Conservation (phyloP, 129 eudicot genomes). For the Tagetes patula region DNA sequence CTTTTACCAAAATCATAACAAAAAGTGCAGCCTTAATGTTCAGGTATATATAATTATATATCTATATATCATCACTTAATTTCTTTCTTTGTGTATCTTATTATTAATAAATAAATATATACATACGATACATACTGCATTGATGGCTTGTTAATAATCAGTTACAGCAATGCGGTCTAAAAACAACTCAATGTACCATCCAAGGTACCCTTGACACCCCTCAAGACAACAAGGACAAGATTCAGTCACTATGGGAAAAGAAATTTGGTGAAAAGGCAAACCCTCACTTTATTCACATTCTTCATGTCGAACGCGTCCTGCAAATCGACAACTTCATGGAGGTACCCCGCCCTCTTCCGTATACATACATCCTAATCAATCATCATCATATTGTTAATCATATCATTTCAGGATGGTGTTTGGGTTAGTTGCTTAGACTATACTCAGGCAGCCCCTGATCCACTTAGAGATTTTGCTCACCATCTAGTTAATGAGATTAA, state of each 20-base stretch:
- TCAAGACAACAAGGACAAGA: conserved; percentile 16
- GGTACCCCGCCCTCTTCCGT: background rate
- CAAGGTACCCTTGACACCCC: conserved; percentile 69
- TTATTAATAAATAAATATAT: too few relatives aligned
- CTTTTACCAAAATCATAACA: background rate
- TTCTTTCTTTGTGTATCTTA: too few relatives aligned
- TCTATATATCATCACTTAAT: too few relatives aligned
- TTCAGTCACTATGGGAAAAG: conserved; percentile 76
- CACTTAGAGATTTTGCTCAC: conserved; percentile 75
- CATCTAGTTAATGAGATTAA: conserved; percentile 69
- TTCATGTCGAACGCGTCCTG: conserved; percentile 66
- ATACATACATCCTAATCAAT: too few relatives aligned
- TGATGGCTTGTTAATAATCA: background rate
- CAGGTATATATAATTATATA: too few relatives aligned
- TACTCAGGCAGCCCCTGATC: conserved; percentile 66
- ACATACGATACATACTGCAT: too few relatives aligned
- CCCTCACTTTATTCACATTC: conserved; percentile 46
- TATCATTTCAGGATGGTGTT: conserved; percentile 37
- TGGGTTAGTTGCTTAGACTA: conserved; percentile 78
- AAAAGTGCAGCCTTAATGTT: conserved; percentile 67
- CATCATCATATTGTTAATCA: too few relatives aligned
- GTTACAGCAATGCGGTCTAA: conserved; percentile 71
- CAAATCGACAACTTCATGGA: conserved; percentile 89
- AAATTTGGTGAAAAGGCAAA: conserved; percentile 77
- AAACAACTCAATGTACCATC: conserved; percentile 89